Conservation (phyloP, 176 grass and related monocot genomes). For the Pontederia crassipes region DNA sequence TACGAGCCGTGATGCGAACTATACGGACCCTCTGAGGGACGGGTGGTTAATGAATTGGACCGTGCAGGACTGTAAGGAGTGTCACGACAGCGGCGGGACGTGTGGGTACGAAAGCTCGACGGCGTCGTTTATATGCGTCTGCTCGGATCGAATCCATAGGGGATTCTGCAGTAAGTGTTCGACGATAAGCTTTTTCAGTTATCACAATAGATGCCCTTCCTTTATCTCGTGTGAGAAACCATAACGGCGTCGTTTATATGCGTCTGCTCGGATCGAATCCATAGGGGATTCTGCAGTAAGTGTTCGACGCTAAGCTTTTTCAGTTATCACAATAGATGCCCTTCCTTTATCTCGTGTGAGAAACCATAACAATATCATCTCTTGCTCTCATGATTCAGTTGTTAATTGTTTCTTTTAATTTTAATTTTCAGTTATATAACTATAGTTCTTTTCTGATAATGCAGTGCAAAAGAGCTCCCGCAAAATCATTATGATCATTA, state of each 20-base stretch:
- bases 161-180: slow-evolving; percentile 26
- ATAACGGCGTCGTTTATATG: slow-evolving; percentile 16
- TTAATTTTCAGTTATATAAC: too few species aligned
- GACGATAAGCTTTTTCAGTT: background rate
- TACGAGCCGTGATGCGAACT: slow-evolving; percentile 5
- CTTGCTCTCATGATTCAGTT: too few species aligned
- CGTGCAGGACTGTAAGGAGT: background rate
- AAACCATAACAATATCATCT: background rate
- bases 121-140: slow-evolving; percentile 31
- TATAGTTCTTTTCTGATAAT: too few species aligned
- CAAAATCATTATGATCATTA: too few species aligned
- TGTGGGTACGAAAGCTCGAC: slow-evolving; percentile 25
- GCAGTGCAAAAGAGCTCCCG: too few species aligned
- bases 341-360: background rate
- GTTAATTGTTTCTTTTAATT: too few species aligned
- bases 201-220: too few species aligned
- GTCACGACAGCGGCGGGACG: slow-evolving; percentile 19
- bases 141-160: slow-evolving; percentile 16
- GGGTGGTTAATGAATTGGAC: slow-evolving; percentile 43
- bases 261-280: slow-evolving; percentile 30
- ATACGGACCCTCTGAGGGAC: slow-evolving; percentile 18
- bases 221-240: slow-evolving; percentile 36
- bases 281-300: slow-evolving; percentile 23
- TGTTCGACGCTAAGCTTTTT: background rate
- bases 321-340: background rate